Percentiles rank a stretch among this genome's conserved stretches.
Evolutionary conservation across 208 protist species (phyloP).

Genomic region (Ichthyophonus hoferi): DNA sequence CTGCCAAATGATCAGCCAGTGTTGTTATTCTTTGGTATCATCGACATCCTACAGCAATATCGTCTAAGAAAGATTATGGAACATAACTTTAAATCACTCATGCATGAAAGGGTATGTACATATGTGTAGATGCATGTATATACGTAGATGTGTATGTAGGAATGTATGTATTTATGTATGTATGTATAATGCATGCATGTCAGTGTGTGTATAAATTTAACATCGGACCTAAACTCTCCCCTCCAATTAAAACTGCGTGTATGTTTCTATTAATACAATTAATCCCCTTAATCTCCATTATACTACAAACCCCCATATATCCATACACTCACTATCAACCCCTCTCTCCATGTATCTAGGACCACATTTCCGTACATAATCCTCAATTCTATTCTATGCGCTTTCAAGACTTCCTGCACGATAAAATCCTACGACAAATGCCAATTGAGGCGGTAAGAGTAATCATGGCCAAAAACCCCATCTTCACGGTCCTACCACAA

Average conservation of each 20-base stretch:
- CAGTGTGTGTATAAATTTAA: background rate
- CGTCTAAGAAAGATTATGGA: slow-evolving; percentile 48
- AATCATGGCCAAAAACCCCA: background rate
- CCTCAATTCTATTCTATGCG: slow-evolving; percentile 38
- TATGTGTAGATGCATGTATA: background rate
- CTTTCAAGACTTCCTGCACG: slow-evolving; percentile 35
- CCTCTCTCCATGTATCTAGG: too few species aligned
- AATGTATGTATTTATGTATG: background rate
- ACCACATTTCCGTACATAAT: slow-evolving; percentile 31
- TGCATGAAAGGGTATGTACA: slow-evolving; percentile 36
- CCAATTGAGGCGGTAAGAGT: background rate
- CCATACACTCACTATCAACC: too few species aligned
- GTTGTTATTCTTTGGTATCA: slow-evolving; percentile 53
- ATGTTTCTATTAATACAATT: background rate
- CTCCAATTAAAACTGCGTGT: too few species aligned
- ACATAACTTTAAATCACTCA: slow-evolving; percentile 44
- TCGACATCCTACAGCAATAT: slow-evolving; percentile 60
- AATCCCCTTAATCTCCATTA: too few species aligned
- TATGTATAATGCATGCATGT: background rate
- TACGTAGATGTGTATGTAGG: background rate
- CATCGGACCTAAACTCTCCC: background rate
- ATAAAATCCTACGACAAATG: background rate
- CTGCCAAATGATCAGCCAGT: slow-evolving; percentile 19
- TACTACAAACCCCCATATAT: too few species aligned
- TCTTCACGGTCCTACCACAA: too few species aligned